phyloP scores from a whole-genome alignment of 441 rosid species.

The Gossypium gossypioides region DNA sequence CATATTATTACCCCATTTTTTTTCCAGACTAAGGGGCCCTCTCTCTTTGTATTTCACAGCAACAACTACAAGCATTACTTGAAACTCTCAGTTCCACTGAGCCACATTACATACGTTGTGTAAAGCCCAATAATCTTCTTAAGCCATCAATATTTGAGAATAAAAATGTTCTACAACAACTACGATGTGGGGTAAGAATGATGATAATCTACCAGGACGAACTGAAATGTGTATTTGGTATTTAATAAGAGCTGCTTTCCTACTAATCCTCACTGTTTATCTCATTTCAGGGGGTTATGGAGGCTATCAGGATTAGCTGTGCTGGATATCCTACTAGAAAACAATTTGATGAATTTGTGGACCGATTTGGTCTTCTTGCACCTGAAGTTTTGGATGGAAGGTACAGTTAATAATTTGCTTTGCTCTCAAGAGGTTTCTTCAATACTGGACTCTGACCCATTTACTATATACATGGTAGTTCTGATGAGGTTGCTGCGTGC shows the following conservation, averaged over 20 bases:
- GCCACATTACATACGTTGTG: conserved; percentile 99
- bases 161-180: conserved; percentile 76
- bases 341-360: conserved; percentile 76
- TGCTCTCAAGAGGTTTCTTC: conserved; percentile 3
- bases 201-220: neutral
- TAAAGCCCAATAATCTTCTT: conserved; percentile 95
- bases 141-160: conserved; percentile 94
- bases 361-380: conserved; percentile 85
- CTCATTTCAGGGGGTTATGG: conserved; percentile 85
- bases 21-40: conserved; percentile 6
- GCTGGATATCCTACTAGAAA: conserved; percentile 97
- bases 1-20: neutral
- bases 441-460: conserved; percentile 18
- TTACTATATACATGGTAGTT: conserved; percentile 34
- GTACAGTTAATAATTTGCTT: conserved; percentile 28
- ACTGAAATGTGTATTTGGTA: neutral
- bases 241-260: conserved; percentile 9
- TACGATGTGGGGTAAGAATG: conserved; percentile 91
- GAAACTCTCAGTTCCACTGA: conserved; percentile 90
- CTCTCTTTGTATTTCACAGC: conserved; percentile 43
- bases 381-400: conserved; percentile 78
- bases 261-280: conserved; percentile 4
- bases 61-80: conserved; percentile 82
- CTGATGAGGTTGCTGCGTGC: conserved; percentile 87
- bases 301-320: conserved; percentile 97